Evolutionary conservation across 371 early-diverging fungal genomes (phyloP).

Genomic region (Conidiobolus incongruus): DNA sequence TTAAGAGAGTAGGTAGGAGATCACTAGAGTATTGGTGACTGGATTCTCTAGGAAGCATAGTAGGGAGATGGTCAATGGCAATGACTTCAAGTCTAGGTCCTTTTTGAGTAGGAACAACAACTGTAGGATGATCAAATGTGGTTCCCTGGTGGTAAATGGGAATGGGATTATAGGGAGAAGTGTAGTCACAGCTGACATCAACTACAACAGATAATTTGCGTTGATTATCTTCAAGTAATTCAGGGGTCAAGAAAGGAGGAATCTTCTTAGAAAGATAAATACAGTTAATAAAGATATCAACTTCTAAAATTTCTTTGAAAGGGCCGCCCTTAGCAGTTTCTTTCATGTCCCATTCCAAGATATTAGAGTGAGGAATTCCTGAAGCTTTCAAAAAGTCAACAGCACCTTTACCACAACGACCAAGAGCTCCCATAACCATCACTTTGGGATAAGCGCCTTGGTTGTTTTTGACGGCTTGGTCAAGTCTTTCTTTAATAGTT

Average conservation of each 20-base stretch:
- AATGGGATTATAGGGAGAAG: slow-evolving; percentile 91
- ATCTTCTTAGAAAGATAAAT: slow-evolving; percentile 82
- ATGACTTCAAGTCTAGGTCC: slow-evolving; percentile 49
- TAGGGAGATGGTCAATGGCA: slow-evolving; percentile 92
- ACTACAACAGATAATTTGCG: slow-evolving; percentile 62
- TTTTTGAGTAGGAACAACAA: slow-evolving; percentile 28
- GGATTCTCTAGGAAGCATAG: slow-evolving; percentile 80
- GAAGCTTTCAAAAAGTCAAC: slow-evolving; percentile 55
- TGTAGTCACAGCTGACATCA: slow-evolving; percentile 92
- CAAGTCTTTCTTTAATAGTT: slow-evolving; percentile 43
- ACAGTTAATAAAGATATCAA: slow-evolving; percentile 93
- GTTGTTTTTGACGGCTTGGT: slow-evolving; percentile 20
- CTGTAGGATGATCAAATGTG: slow-evolving; percentile 77
- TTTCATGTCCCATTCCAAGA: slow-evolving; percentile 85
- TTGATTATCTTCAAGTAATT: slow-evolving; percentile 31
- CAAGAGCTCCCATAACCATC: slow-evolving; percentile 94
- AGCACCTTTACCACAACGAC: slow-evolving; percentile 89
- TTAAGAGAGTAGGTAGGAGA: slow-evolving; percentile 60
- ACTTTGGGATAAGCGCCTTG: slow-evolving; percentile 47
- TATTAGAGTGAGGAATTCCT: slow-evolving; percentile 71
- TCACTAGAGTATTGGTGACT: slow-evolving; percentile 68
- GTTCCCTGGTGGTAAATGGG: slow-evolving; percentile 80
- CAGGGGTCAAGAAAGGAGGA: slow-evolving; percentile 78
- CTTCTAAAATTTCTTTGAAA: slow-evolving; percentile 67
- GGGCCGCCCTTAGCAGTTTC: slow-evolving; percentile 89